Evolutionary conservation across 805 yeast genomes (phyloP).

Genomic region (Wickerhamiella shivajii): DNA sequence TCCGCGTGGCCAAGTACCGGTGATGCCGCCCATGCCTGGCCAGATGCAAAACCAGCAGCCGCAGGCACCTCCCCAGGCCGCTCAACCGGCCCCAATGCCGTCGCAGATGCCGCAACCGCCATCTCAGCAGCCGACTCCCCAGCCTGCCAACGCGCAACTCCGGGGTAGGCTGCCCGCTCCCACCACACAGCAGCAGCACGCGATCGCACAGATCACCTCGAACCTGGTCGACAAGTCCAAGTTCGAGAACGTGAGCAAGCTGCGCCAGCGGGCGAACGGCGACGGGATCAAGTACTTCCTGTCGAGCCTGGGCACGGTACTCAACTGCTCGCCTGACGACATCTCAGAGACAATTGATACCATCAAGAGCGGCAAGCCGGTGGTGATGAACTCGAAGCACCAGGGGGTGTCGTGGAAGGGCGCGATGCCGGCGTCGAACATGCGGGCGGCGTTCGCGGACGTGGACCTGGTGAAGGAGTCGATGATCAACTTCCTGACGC

Average conservation of each 20-base stretch:
- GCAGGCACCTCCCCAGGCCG: slow-evolving; percentile 3
- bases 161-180: not conserved
- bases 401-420: slow-evolving; percentile 7
- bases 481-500: slow-evolving; percentile 20
- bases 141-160: not conserved
- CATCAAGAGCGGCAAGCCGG: slow-evolving; percentile 7
- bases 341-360: slow-evolving; percentile 10
- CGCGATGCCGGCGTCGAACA: slow-evolving; percentile 21
- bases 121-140: not conserved
- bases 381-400: slow-evolving; percentile 1
- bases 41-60: slow-evolving; percentile 6
- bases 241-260: slow-evolving; percentile 15
- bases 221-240: slow-evolving; percentile 14
- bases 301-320: slow-evolving; percentile 23
- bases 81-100: slow-evolving; percentile 6
- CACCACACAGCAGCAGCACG: too few species aligned
- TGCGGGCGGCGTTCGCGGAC: slow-evolving; percentile 23
- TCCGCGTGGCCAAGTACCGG: not conserved
- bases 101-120: slow-evolving; percentile 7
- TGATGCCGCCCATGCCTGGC: not conserved
- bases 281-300: slow-evolving; percentile 23
- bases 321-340: slow-evolving; percentile 23
- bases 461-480: slow-evolving; percentile 20
- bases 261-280: slow-evolving; percentile 20
- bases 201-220: not conserved